These are phyloP conservation scores for Coniosporium tulheliwenetii DNA, from an alignment of 2,329 filamentous ascomycete genomes.

Conservation along the genomic window DNA sequence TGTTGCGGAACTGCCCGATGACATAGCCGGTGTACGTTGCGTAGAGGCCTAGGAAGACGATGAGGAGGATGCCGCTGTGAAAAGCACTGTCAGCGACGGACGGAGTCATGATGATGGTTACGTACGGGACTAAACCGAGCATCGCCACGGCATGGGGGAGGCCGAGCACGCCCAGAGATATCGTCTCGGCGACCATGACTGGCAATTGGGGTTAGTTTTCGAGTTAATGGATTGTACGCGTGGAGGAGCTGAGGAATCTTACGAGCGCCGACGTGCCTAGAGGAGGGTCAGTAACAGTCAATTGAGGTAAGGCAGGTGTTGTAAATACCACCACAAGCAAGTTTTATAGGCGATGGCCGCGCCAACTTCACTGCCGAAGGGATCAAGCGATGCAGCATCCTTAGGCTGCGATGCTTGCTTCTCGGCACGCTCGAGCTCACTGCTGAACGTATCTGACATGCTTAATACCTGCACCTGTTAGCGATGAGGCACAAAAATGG, in stretches of 20 bases:
- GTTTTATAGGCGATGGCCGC: slow-evolving; percentile 33
- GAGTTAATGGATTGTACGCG: slow-evolving; percentile 1
- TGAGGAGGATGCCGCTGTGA: slow-evolving; percentile 33
- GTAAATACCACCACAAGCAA: slow-evolving; percentile 30
- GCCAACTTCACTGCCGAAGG: slow-evolving; percentile 5
- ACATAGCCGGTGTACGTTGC: slow-evolving; percentile 47
- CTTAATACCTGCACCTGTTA: no score
- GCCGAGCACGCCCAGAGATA: slow-evolving; percentile 40
- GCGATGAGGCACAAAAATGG: no score
- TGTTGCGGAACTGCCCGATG: slow-evolving; percentile 42
- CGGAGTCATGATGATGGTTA: slow-evolving; percentile 1
- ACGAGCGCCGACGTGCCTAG: slow-evolving; percentile 27
- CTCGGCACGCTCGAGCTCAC: no score
- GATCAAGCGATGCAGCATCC: slow-evolving; percentile 1
- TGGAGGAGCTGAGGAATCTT: slow-evolving; percentile 5
- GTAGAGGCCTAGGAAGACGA: slow-evolving; percentile 36
- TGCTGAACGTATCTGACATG: no score
- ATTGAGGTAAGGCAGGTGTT: background rate
- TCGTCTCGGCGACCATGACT: slow-evolving; percentile 44
- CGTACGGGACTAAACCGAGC: slow-evolving; percentile 36
- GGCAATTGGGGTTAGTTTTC: slow-evolving; percentile 6
- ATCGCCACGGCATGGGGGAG: slow-evolving; percentile 36
- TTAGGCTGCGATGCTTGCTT: no score
- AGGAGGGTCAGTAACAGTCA: background rate
- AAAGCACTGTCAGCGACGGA: background rate